Percentiles rank a stretch among this genome's conserved stretches.
These are phyloP conservation scores for Westerdykella aurantiaca DNA, from an alignment of 2,329 filamentous ascomycete species.

Conservation along the genomic window DNA sequence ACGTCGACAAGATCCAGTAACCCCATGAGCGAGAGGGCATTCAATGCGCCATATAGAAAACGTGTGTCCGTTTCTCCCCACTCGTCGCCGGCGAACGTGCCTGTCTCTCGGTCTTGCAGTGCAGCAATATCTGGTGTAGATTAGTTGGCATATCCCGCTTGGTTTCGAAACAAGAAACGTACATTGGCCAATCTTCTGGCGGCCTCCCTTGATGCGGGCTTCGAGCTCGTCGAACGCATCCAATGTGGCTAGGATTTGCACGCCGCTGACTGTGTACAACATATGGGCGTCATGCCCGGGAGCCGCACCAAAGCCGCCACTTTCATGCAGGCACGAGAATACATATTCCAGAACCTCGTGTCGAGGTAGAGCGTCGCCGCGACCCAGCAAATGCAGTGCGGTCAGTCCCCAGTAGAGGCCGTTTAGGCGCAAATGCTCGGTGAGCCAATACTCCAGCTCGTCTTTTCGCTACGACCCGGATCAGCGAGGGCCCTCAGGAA, in stretches of 20 bases:
- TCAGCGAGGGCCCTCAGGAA: conserved; percentile 32
- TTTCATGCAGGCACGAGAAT: conserved; percentile 85
- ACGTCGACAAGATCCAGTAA: conserved; percentile 70
- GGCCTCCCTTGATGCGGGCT: conserved; percentile 58
- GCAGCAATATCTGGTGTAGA: conserved; percentile 61
- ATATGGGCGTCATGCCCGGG: conserved; percentile 94
- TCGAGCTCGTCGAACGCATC: conserved; percentile 84
- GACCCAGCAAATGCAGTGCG: conserved; percentile 76
- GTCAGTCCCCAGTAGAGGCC: conserved; percentile 96
- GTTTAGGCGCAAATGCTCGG: conserved; percentile 90
- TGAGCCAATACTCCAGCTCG: conserved; percentile 96
- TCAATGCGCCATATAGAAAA: conserved; percentile 86
- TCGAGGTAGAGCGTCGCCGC: conserved; percentile 74
- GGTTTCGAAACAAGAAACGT: conserved; percentile 40
- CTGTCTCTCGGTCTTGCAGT: conserved; percentile 73
- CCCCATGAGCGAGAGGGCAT: conserved; percentile 77
- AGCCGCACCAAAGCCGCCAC: conserved; percentile 87
- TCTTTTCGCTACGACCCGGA: conserved; percentile 63
- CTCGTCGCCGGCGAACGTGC: conserved; percentile 88
- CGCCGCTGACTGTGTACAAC: conserved; percentile 89
- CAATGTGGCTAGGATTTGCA: conserved; percentile 84
- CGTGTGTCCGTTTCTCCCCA: conserved; percentile 96
- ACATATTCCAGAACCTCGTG: conserved; percentile 83
- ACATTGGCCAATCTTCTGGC: conserved; percentile 73
- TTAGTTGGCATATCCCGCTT: conserved; percentile 15